Base-by-base conservation (phyloP, 495 filamentous ascomycete species). In the Penicillium crystallinum region DNA sequence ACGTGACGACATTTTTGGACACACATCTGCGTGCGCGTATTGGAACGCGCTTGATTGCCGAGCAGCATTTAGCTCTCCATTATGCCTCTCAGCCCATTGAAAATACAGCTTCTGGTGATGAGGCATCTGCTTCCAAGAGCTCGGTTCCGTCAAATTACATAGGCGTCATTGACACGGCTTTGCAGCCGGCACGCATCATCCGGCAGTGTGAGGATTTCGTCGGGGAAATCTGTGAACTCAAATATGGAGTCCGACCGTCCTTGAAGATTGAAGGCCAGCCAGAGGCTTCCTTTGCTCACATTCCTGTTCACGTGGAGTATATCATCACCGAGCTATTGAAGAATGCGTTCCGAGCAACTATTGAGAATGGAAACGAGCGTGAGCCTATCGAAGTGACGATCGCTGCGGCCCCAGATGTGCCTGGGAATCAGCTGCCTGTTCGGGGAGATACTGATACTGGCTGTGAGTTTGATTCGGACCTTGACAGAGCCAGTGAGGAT, bases 261-360 rank as follows among this genome's bases (percentile, higher is more conserved):
- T 76, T 96, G 56, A 69, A 85, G 11, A 88, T 98, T 56, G 85
- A 90, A 52, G 93, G 92, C 25, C 81, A 92, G 56, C 82, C 87
- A 0, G 83, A 87, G 36, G 87, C 90, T 11, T 80, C 80, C 0
- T 92, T 97, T 59, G 90, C 93, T 12, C 91, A 95, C 56, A 84
- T 98, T 5, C 92, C 93, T 6, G 91, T 95, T 51, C 93, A 98
- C 66, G 76, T 97, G 14, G 93, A 97, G 66, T 98, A 98, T 67
- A 96, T 98, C 55, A 78, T 96, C 51, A 97, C 92, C 0, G 93
- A 98, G 70, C 80, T 98, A 6, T 74, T 98, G 41, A 98, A 98
- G 68, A 98, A 98, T 66, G 88, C 91, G 4, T 98, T 98, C 73
- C 80, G 93, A 22, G 93, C 93, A 2, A 91, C 88, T 0, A 82